These are phyloP conservation scores for Scenedesmus sp. DNA, from an alignment of 163 green algal genomes.

Conservation along the genomic window DNA sequence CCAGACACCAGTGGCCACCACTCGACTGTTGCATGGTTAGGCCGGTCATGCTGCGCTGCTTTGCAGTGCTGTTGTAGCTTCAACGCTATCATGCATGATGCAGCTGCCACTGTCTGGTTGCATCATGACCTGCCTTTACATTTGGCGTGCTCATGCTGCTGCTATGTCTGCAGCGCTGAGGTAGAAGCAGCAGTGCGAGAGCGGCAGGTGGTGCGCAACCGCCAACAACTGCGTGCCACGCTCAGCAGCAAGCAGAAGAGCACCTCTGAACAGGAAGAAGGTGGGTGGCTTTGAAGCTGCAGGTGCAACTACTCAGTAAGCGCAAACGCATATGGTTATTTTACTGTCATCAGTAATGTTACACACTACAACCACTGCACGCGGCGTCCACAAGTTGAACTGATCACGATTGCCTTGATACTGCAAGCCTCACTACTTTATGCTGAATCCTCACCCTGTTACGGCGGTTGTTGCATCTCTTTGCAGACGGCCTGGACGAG, in stretches of 20 bases:
- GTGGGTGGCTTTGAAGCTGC: background rate
- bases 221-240: conserved; percentile 23
- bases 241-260: conserved; percentile 1
- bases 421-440: too few relatives aligned
- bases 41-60: background rate
- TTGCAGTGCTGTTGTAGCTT: background rate
- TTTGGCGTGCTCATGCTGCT: background rate
- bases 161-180: conserved; percentile 25
- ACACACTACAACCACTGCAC: too few relatives aligned
- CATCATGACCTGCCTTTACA: background rate
- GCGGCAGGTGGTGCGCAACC: conserved; percentile 31
- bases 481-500: background rate
- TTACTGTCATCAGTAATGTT: background rate
- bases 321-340: too few relatives aligned
- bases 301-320: too few relatives aligned
- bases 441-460: too few relatives aligned
- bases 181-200: conserved; percentile 45
- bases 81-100: background rate
- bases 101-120: background rate
- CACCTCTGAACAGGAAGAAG: background rate
- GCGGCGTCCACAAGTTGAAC: too few relatives aligned
- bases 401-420: too few relatives aligned
- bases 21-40: background rate
- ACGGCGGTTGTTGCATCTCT: background rate
- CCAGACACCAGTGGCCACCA: background rate